Conservation (phyloP, 495 filamentous ascomycete species). For the Bathelium albidoporum region DNA sequence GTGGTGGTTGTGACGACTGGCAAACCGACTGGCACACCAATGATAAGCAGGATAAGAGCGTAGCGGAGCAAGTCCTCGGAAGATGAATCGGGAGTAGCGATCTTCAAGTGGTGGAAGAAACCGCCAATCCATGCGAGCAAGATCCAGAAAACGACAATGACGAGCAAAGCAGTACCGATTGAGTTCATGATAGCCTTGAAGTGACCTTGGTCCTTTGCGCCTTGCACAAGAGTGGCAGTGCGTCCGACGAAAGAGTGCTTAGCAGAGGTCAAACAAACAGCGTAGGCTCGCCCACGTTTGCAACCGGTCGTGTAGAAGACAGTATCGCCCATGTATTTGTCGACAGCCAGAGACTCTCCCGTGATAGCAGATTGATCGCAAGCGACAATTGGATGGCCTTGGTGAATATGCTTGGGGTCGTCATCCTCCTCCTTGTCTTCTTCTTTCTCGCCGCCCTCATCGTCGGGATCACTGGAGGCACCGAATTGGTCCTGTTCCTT, state of each 20-base stretch:
- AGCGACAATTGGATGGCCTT: constrained; percentile 54
- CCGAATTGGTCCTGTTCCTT: constrained; percentile 40
- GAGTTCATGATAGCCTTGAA: constrained; percentile 80
- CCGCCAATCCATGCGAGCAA: constrained; percentile 63
- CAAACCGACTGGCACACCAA: constrained; percentile 68
- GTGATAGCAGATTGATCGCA: constrained; percentile 68
- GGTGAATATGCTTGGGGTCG: constrained; percentile 28
- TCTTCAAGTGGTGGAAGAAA: constrained; percentile 60
- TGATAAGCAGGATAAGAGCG: constrained; percentile 57
- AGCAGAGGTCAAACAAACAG: constrained; percentile 52
- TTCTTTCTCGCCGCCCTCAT: constrained; percentile 45
- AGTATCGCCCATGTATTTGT: constrained; percentile 65
- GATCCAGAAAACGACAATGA: constrained; percentile 65
- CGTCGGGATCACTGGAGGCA: constrained; percentile 50
- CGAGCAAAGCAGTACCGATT: constrained; percentile 56
- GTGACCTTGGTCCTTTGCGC: constrained; percentile 61
- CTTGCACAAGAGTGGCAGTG: constrained; percentile 59
- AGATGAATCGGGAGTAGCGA: constrained; percentile 53
- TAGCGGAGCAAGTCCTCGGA: constrained; percentile 51
- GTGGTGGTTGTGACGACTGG: constrained; percentile 67
- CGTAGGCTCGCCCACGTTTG: constrained; percentile 68
- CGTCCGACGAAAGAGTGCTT: constrained; percentile 62
- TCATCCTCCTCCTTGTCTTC: constrained; percentile 21
- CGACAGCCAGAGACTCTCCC: constrained; percentile 66
- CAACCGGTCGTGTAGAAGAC: constrained; percentile 70